Percentiles rank a stretch among this genome's conserved stretches.
These are phyloP conservation scores for Telfairia occidentalis DNA, from an alignment of 331 rosid species.

Conservation along the genomic window DNA sequence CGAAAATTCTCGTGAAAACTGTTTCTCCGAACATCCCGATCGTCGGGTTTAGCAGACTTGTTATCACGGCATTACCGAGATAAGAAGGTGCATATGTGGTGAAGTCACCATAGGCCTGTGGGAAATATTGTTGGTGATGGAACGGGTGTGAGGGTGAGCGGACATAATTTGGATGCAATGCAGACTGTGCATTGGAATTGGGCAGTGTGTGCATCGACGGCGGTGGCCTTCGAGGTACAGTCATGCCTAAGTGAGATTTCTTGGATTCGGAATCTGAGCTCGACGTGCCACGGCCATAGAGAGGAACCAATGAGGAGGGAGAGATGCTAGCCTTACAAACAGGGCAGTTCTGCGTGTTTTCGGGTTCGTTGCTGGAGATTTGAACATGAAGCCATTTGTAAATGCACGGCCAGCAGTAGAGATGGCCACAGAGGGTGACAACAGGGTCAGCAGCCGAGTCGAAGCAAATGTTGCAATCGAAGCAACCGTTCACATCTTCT, in stretches of 20 bases:
- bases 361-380: constrained; percentile 29
- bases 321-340: constrained; percentile 74
- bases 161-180: constrained; percentile 35
- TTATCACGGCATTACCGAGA: constrained; percentile 38
- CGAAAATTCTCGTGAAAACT: constrained; percentile 56
- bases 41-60: constrained; percentile 47
- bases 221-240: constrained; percentile 49
- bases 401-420: constrained; percentile 91
- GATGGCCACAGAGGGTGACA: constrained; percentile 82
- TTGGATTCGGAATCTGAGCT: constrained; percentile 34
- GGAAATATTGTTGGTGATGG: constrained; percentile 38
- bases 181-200: constrained; percentile 23
- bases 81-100: constrained; percentile 25
- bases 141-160: constrained; percentile 31
- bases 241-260: constrained; percentile 33
- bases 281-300: constrained; percentile 64
- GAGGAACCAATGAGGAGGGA: constrained; percentile 56
- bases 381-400: constrained; percentile 73
- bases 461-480: constrained; percentile 83
- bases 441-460: constrained; percentile 85
- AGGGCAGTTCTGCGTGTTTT: constrained; percentile 49
- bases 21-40: constrained; percentile 69
- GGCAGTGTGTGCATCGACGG: constrained; percentile 25
- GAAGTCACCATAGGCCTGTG: constrained; percentile 37
- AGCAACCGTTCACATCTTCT: constrained; percentile 38